Conservation (phyloP, 129 eudicot genomes). For the Centaurea solstitialis region DNA sequence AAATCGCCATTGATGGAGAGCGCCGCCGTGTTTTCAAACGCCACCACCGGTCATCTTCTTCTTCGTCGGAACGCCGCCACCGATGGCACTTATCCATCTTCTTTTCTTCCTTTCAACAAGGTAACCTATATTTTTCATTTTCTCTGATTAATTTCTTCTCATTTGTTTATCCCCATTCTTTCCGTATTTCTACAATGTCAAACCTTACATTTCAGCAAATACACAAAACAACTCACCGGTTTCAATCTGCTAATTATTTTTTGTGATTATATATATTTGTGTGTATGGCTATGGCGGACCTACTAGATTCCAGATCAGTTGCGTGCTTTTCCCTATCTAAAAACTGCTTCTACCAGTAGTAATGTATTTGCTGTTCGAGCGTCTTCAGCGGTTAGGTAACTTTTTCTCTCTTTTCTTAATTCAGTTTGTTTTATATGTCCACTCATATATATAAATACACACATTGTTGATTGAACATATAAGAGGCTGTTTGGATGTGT, state of each 20-base stretch:
- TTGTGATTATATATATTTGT: not conserved
- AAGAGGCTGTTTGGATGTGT: too few relatives aligned
- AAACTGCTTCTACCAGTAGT: not conserved
- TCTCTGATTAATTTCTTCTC: not conserved
- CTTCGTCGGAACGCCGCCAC: not conserved
- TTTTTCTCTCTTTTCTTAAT: not conserved
- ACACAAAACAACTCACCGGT: not conserved
- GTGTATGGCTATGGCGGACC: too few relatives aligned
- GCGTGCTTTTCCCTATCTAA: not conserved
- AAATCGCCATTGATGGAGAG: not conserved
- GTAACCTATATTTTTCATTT: not conserved
- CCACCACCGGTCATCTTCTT: not conserved
- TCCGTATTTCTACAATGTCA: not conserved
- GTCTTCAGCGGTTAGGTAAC: not conserved
- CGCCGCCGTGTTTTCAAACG: not conserved
- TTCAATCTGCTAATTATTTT: not conserved
- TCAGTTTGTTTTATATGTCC: too few relatives aligned
- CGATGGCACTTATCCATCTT: not conserved
- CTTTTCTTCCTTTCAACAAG: not conserved
- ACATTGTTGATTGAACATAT: not conserved
- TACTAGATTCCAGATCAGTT: not conserved
- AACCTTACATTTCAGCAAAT: not conserved
- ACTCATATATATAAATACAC: too few relatives aligned
- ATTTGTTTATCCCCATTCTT: not conserved
- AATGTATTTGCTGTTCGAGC: not conserved